Evolutionary conservation across 1,284 basidiomycete genomes (phyloP), one percentile per base, ranked within the genome.

Genomic region (Termitomyces sp.): DNA sequence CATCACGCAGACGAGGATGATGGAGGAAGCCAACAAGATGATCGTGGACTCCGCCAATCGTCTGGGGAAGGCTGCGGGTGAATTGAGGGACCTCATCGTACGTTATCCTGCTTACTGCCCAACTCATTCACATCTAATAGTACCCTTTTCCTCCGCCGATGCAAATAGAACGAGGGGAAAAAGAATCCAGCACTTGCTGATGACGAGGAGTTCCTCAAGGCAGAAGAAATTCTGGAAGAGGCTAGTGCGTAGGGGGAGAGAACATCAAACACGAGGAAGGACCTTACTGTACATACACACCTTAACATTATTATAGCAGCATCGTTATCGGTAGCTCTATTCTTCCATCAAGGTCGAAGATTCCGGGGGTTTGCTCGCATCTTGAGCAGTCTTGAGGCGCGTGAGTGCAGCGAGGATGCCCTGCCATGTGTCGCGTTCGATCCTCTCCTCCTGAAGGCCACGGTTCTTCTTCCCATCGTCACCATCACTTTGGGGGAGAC

Each of bases 1-100:
- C 21, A 50, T 43, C 57, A 47, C 48, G 38, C 52, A 93, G 91
- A 82, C 74, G 62, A 82, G 81, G 65, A 78, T 94, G 69, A 67
- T 86, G 56, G 86, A 88, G 58, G 92, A 94, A 73, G 86, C 88
- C 33, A 74, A 83, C 62, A 90, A 84, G 78, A 91, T 93, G 90
- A 80, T 94, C 58, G 74, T 75, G 28, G 85, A 92, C 65, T 81
- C 86, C 9, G 71, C 76, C 56, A 76, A 69, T 54, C 79, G 86
- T 51, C 72, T 92, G 30, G 80, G 77, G 55, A 81, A 78, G 62
- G 83, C 81, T 30, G 74, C 78, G 33, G 81, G 76, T 59, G 87
- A 87, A 55, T 74, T 94, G 56, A 73, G 80, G 59, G 81, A 85
- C 60, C 70, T 91, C 42, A 73, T 92, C 55, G 90, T 93, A 67